These are phyloP conservation scores for Tetracladium setigerum DNA, from an alignment of 495 filamentous ascomycete genomes.

Conservation along the genomic window DNA sequence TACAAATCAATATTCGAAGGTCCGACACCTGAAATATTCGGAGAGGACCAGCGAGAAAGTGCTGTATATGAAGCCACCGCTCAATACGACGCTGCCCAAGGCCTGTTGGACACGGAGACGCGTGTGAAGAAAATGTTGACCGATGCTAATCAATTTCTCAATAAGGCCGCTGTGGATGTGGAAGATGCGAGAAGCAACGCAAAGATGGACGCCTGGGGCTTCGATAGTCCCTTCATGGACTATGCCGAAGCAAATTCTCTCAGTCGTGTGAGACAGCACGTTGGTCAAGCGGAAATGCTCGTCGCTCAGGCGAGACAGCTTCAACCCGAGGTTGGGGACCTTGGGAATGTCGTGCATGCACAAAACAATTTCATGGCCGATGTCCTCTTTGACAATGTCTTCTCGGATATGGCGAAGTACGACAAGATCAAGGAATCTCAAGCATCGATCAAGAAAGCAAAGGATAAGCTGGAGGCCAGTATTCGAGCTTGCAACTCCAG, in stretches of 20 bases:
- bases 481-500: conserved; percentile 18
- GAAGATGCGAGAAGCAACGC: conserved; percentile 22
- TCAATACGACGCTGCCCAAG: conserved; percentile 17
- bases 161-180: conserved; percentile 8
- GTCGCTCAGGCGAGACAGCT: conserved; percentile 23
- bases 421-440: conserved; percentile 34
- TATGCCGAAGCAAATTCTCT: conserved; percentile 36
- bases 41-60: conserved; percentile 36
- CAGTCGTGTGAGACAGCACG: conserved; percentile 22
- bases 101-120: conserved; percentile 19
- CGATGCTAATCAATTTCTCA: conserved; percentile 11
- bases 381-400: conserved; percentile 41
- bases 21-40: conserved; percentile 36
- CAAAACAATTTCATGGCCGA: conserved; percentile 32
- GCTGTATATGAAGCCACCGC: conserved; percentile 19
- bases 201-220: conserved; percentile 25
- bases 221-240: conserved; percentile 20
- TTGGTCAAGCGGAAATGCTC: conserved; percentile 28
- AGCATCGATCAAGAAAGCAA: conserved; percentile 23
- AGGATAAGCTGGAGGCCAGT: conserved; percentile 14
- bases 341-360: conserved; percentile 24
- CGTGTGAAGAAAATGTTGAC: conserved; percentile 20
- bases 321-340: conserved; percentile 17
- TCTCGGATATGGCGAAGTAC: conserved; percentile 37
- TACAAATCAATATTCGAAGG: conserved; percentile 38